Base-by-base conservation (phyloP, 495 filamentous ascomycete genomes). In the Cryomyces minteri region DNA sequence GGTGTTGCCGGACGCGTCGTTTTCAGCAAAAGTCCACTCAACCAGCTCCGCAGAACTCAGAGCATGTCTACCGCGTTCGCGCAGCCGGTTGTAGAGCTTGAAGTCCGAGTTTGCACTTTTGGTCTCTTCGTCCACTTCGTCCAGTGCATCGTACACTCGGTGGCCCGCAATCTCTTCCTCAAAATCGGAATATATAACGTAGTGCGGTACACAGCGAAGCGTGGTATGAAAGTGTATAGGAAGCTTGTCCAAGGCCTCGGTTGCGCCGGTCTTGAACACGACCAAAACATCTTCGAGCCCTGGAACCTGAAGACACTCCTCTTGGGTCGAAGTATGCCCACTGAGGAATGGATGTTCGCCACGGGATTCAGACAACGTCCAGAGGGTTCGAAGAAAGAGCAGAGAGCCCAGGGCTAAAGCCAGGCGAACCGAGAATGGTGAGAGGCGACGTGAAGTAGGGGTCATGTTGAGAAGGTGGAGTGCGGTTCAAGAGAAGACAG, bases 81-180 rank as follows among this genome's bases (percentile, higher is more conserved):
- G 43, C 60, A 67, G 49, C 32, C 48, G 45, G 38, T 37, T 52
- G 34, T 46, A 62, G 33, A 58, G 40, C 30, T 51, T 49, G 45
- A 66, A 64, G 46, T 64, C 62, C 30, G 53, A 39, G 39, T 60
- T 40, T 6, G 5, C 28, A 10, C 33, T 14, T 12, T 43, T 37
- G 25, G 49, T 37, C 2, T 8, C 11, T 4, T 30, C n/a, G 36
- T 36, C 18, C 7, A 56, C 29, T 5, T 18, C 4, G 8, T 10
- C 43, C 4, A 57, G 44, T 5, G 36, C 52, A 44, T 54, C 54
- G 37, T 52, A 38, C 2, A 57, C 40, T 4, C 32, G 33, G 37
- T 52, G 32, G 31, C 46, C 54, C 3, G 28, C 12, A 41, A 54
- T 32, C 6, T 5, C 31, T 37, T 57, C 54, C 5, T 6, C 48